Conservation (phyloP, 257 asterid genomes). For the Solanum pinnatisectum region DNA sequence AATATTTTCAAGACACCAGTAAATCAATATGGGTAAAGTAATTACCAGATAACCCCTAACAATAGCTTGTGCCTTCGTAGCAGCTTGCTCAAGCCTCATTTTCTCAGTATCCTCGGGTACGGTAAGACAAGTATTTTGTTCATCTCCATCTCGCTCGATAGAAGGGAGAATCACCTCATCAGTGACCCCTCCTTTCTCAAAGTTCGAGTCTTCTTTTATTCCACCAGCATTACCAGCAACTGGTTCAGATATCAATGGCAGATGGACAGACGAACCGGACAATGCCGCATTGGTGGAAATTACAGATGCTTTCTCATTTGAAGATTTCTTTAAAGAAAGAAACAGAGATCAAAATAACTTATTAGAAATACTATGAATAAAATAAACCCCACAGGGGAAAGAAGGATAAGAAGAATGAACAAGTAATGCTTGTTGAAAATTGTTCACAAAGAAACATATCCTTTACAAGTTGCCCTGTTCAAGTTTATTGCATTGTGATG, state of each 20-base stretch:
- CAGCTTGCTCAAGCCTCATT: conserved; percentile 43
- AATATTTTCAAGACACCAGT: background rate
- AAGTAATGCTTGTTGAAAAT: background rate
- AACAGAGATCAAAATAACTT: background rate
- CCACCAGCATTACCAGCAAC: conserved; percentile 9
- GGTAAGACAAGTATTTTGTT: conserved; percentile 7
- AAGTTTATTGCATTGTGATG: background rate
- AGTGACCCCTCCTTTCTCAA: conserved; percentile 11
- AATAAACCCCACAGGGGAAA: background rate
- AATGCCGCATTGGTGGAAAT: conserved; percentile 22
- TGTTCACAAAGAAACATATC: background rate
- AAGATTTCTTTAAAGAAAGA: conserved; percentile 26
- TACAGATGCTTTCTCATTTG: conserved; percentile 28
- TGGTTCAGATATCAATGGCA: conserved; percentile 19
- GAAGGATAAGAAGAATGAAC: background rate
- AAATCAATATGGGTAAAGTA: background rate
- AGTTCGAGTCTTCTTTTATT: conserved; percentile 9
- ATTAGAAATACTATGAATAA: background rate
- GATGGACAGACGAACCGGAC: conserved; percentile 18
- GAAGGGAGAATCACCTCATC: conserved; percentile 14
- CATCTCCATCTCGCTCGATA: conserved; percentile 14
- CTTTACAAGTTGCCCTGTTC: background rate
- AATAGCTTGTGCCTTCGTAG: conserved; percentile 37
- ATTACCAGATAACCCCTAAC: conserved; percentile 43
- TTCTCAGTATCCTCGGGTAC: conserved; percentile 16